phyloP scores from a whole-genome alignment of 495 filamentous ascomycete genomes.

The Jackrogersella minutella region DNA sequence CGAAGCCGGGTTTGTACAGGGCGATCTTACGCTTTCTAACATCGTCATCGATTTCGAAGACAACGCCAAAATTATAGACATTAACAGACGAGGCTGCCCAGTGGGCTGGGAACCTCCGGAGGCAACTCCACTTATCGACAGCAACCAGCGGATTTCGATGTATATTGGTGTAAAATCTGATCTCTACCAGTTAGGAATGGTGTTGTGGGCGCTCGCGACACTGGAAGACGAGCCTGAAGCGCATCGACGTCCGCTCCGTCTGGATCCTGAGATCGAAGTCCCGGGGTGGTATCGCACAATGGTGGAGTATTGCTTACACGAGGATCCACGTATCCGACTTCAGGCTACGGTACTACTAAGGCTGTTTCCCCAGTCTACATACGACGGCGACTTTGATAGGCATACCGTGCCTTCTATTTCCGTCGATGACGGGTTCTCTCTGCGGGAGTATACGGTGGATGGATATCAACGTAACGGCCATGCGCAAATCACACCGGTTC shows the following conservation, averaged over 20 bases:
- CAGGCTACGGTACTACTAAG: constrained; percentile 53
- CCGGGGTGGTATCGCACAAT: constrained; percentile 55
- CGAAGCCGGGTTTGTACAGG: constrained; percentile 95
- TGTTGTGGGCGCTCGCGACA: constrained; percentile 89
- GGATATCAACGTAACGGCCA: constrained; percentile 33
- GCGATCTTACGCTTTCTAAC: constrained; percentile 96
- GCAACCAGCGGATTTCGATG: constrained; percentile 93
- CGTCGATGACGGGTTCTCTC: constrained; percentile 45
- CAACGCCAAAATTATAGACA: constrained; percentile 97
- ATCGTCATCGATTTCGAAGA: constrained; percentile 89
- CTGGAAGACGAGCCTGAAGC: constrained; percentile 90
- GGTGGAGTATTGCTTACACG: constrained; percentile 55
- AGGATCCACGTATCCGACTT: constrained; percentile 52
- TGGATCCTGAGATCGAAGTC: constrained; percentile 50
- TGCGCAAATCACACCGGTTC: constrained; percentile 43
- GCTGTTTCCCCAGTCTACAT: constrained; percentile 49
- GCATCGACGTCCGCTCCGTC: constrained; percentile 72
- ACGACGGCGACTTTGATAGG: constrained; percentile 39
- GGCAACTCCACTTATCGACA: constrained; percentile 84
- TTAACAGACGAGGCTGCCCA: constrained; percentile 94
- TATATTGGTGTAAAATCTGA: constrained; percentile 99
- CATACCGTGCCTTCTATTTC: constrained; percentile 42
- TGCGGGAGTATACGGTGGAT: constrained; percentile 45
- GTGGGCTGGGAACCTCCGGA: constrained; percentile 99
- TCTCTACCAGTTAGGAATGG: constrained; percentile 95